These are phyloP conservation scores for Primulina eburnea DNA, from an alignment of 257 asterid species.

Conservation along the genomic window DNA sequence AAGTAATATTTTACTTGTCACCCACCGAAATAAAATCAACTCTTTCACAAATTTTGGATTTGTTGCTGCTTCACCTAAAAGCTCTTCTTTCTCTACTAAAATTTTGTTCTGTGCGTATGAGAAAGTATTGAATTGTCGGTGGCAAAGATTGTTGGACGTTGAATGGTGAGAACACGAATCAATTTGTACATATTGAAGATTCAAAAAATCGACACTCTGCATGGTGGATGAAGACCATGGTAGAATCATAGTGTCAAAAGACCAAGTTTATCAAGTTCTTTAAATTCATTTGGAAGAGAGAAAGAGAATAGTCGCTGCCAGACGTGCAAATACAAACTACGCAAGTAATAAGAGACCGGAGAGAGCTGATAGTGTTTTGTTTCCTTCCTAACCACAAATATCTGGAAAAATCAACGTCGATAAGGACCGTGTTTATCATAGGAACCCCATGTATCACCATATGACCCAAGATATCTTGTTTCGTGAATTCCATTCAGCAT, in stretches of 20 bases:
- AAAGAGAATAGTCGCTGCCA: not conserved
- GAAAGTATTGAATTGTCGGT: no score
- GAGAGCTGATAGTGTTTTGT: not conserved
- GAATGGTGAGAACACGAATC: no score
- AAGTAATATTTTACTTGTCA: no score
- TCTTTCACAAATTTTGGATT: no score
- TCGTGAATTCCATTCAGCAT: conserved; percentile 74
- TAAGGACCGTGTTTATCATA: conserved; percentile 4
- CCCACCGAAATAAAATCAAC: no score
- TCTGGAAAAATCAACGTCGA: not conserved
- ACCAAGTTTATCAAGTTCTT: not conserved
- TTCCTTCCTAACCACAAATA: not conserved
- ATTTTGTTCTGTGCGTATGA: no score
- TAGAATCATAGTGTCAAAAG: not conserved
- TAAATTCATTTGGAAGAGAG: not conserved
- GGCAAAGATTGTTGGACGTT: no score
- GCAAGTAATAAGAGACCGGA: not conserved
- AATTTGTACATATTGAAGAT: no score
- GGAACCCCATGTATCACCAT: conserved; percentile 38
- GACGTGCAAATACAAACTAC: not conserved
- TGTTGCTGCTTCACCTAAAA: no score
- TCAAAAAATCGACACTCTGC: not conserved
- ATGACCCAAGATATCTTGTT: conserved; percentile 52
- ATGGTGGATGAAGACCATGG: not conserved
- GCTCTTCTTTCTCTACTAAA: no score